These are phyloP conservation scores for Trametes polyzona DNA, from an alignment of 1,284 basidiomycete species.

Conservation along the genomic window DNA sequence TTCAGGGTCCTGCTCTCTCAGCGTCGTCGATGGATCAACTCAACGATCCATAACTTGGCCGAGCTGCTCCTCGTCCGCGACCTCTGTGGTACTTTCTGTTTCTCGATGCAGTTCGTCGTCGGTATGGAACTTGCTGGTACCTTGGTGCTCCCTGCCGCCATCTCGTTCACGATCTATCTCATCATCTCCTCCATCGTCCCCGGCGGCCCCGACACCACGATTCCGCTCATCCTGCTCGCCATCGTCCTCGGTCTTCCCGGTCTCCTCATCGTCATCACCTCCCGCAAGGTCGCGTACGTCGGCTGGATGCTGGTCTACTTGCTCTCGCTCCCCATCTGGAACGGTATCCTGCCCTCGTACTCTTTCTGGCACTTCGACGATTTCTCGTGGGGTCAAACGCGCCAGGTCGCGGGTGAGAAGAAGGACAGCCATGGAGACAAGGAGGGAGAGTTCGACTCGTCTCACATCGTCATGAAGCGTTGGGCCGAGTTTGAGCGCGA, in stretches of 20 bases:
- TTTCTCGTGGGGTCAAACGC: conserved; percentile 98
- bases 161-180: conserved; percentile 94
- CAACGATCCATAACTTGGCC: conserved; percentile 96
- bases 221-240: conserved; percentile 93
- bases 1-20: conserved; percentile 95
- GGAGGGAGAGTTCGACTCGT: conserved; percentile 95
- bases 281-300: conserved; percentile 91
- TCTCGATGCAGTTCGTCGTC: conserved; percentile 97
- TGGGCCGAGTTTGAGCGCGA: conserved; percentile 99
- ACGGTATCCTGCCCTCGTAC: conserved; percentile 92
- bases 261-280: conserved; percentile 92
- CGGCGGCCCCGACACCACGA: conserved; percentile 78
- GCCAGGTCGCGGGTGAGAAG: conserved; percentile 81
- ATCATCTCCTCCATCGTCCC: conserved; percentile 87
- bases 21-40: conserved; percentile 99
- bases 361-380: conserved; percentile 99
- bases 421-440: conserved; percentile 81
- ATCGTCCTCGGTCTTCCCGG: conserved; percentile 96
- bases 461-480: conserved; percentile 97
- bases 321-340: conserved; percentile 93
- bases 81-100: conserved; percentile 94
- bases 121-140: conserved; percentile 98
- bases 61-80: conserved; percentile 95
- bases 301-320: conserved; percentile 98
- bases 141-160: conserved; percentile 95